Conservation (phyloP, 768 basidiomycete genomes). For the Artomyces pyxidatus region DNA sequence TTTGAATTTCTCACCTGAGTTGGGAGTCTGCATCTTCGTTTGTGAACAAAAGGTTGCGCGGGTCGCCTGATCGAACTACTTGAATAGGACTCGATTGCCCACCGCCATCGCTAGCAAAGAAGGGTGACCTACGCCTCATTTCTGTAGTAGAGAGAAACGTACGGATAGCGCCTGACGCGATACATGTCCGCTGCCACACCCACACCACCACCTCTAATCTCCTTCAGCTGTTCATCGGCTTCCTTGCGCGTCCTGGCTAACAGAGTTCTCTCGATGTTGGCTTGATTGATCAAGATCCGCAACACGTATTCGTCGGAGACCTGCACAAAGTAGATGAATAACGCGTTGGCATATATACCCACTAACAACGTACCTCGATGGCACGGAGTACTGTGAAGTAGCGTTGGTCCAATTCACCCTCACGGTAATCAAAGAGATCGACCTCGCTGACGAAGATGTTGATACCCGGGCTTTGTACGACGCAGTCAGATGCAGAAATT, state of each 20-base stretch:
- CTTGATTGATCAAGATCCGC: conserved; percentile 73
- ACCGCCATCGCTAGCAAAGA: conserved; percentile 59
- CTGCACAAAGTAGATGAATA: too few species aligned
- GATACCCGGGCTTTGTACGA: too few species aligned
- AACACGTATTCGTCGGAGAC: conserved; percentile 65
- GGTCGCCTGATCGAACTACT: conserved; percentile 24
- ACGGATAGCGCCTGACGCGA: conserved; percentile 59
- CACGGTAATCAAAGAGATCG: conserved; percentile 75
- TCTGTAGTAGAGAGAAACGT: conserved; percentile 20
- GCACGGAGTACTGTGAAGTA: conserved; percentile 75
- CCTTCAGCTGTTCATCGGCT: conserved; percentile 46
- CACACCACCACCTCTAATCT: conserved; percentile 38
- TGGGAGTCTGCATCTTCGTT: conserved; percentile 9
- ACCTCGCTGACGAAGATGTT: conserved; percentile 57
- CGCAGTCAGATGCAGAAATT: too few species aligned
- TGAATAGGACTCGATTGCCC: conserved; percentile 38
- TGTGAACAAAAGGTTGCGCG: conserved; percentile 15
- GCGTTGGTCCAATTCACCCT: conserved; percentile 57
- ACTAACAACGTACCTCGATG: conserved; percentile 68
- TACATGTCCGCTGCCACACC: conserved; percentile 62
- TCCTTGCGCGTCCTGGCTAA: conserved; percentile 57
- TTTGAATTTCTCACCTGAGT: conserved; percentile 6
- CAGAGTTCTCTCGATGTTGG: conserved; percentile 61
- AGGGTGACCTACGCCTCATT: not conserved
- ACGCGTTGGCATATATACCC: too few species aligned